A percentile compares a stretch with the other conserved stretches of the same genome.
Conservation (phyloP, 1,284 basidiomycete genomes). For the Pisolithus thermaeus region DNA sequence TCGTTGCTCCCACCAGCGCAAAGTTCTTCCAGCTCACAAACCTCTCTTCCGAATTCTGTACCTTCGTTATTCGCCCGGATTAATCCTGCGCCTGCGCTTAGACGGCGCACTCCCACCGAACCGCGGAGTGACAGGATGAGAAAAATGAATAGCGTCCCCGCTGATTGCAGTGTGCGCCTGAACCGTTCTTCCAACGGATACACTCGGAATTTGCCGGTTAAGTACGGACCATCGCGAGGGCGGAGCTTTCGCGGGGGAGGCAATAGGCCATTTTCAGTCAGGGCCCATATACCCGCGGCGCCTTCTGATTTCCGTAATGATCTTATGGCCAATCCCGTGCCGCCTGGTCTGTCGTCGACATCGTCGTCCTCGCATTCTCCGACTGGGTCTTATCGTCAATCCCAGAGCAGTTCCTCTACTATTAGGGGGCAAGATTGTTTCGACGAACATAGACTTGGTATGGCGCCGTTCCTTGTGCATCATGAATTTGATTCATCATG, state of each 20-base stretch:
- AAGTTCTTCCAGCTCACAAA: too few species aligned
- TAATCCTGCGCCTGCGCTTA: neutral
- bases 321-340: neutral
- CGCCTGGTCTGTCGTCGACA: neutral
- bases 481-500: neutral
- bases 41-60: too few species aligned
- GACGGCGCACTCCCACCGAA: slow-evolving; percentile 8
- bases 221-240: too few species aligned
- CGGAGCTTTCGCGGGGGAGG: too few species aligned
- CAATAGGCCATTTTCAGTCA: too few species aligned
- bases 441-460: neutral
- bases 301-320: too few species aligned
- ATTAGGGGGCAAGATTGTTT: neutral
- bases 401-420: neutral
- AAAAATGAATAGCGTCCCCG: neutral
- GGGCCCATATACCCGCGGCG: too few species aligned
- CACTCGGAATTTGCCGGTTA: neutral
- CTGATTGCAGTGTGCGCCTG: neutral
- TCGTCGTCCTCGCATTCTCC: neutral
- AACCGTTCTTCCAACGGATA: neutral
- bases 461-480: neutral
- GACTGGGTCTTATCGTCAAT: neutral
- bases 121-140: slow-evolving; percentile 2
- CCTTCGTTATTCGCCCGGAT: too few species aligned
- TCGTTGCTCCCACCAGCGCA: too few species aligned